Percentiles rank a stretch among this genome's conserved stretches.
Evolutionary conservation across 73 alveolate species (phyloP).

Genomic region (Tetrahymena elliotti): DNA sequence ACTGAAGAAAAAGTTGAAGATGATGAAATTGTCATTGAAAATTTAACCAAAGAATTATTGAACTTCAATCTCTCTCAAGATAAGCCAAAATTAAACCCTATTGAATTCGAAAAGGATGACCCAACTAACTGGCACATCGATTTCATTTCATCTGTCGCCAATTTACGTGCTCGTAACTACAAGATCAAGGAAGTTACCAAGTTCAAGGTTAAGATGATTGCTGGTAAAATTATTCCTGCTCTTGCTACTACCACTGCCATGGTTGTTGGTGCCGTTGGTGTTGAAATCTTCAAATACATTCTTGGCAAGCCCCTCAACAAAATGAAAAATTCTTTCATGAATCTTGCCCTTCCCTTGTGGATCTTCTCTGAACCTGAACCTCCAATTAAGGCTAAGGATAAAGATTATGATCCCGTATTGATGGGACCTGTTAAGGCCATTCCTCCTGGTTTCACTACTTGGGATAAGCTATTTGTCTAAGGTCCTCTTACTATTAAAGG

Average conservation of each 20-base stretch:
- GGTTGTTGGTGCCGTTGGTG: constrained; percentile 91
- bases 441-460: constrained; percentile 82
- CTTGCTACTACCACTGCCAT: constrained; percentile 99
- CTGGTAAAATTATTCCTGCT: constrained; percentile 99
- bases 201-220: constrained; percentile 51
- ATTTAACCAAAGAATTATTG: constrained; percentile 69
- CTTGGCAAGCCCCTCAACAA: constrained; percentile 53
- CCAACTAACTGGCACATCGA: constrained; percentile 97
- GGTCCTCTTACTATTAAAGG: constrained; percentile 69
- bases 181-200: constrained; percentile 20
- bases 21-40: constrained; percentile 12
- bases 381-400: constrained; percentile 70
- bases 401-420: constrained; percentile 63
- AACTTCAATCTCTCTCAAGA: constrained; percentile 49
- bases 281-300: constrained; percentile 57
- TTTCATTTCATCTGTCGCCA: constrained; percentile 96
- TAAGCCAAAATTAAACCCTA: constrained; percentile 61
- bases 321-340: constrained; percentile 82
- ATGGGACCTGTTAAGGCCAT: constrained; percentile 76
- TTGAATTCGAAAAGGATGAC: constrained; percentile 94
- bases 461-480: constrained; percentile 78
- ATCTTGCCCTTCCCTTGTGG: constrained; percentile 83
- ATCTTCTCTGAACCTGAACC: constrained; percentile 71
- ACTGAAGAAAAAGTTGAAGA: constrained; percentile 43
- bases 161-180: constrained; percentile 87